A percentile compares a stretch with the other conserved stretches of the same genome.
Conservation (phyloP, 2,329 filamentous ascomycete genomes). For the Didymella pomorum region DNA sequence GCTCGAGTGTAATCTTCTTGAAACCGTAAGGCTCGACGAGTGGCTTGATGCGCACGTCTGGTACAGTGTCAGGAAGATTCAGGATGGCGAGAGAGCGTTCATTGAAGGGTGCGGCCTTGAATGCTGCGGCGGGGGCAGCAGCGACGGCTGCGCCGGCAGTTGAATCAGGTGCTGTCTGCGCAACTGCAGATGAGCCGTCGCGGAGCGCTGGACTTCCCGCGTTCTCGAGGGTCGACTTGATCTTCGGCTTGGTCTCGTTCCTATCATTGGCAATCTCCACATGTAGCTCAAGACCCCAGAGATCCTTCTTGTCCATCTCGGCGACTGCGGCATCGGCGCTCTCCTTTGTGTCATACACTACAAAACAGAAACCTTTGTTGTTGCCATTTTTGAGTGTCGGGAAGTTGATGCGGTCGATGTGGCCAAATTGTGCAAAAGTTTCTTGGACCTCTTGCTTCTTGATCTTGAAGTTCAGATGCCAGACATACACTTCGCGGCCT, state of each 20-base stretch:
- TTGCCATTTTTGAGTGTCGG: slow-evolving; percentile 70
- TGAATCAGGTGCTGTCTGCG: slow-evolving; percentile 34
- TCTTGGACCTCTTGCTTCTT: slow-evolving; percentile 75
- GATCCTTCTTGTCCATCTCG: slow-evolving; percentile 73
- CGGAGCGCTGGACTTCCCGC: slow-evolving; percentile 53
- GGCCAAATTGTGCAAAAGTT: slow-evolving; percentile 78
- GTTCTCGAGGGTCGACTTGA: slow-evolving; percentile 58
- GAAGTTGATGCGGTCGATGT: slow-evolving; percentile 75
- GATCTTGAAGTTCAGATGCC: slow-evolving; percentile 83
- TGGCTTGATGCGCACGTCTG: slow-evolving; percentile 79
- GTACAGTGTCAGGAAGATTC: slow-evolving; percentile 90
- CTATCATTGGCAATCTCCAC: slow-evolving; percentile 62
- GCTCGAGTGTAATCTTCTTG: slow-evolving; percentile 78
- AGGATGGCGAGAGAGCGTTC: slow-evolving; percentile 82
- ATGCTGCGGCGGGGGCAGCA: slow-evolving; percentile 11
- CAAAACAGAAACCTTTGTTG: slow-evolving; percentile 79
- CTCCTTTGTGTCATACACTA: slow-evolving; percentile 75
- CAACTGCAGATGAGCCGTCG: slow-evolving; percentile 28
- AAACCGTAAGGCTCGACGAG: slow-evolving; percentile 78
- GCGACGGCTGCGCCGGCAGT: slow-evolving; percentile 25
- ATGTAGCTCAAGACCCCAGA: slow-evolving; percentile 71
- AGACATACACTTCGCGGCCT: slow-evolving; percentile 83
- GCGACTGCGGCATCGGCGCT: slow-evolving; percentile 69
- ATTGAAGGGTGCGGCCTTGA: slow-evolving; percentile 34
- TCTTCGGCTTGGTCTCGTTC: slow-evolving; percentile 55